Evolutionary conservation across 192 early-diverging fungal species (phyloP), one percentile per base, ranked within the genome.

Genomic region (Coemansia sp.): DNA sequence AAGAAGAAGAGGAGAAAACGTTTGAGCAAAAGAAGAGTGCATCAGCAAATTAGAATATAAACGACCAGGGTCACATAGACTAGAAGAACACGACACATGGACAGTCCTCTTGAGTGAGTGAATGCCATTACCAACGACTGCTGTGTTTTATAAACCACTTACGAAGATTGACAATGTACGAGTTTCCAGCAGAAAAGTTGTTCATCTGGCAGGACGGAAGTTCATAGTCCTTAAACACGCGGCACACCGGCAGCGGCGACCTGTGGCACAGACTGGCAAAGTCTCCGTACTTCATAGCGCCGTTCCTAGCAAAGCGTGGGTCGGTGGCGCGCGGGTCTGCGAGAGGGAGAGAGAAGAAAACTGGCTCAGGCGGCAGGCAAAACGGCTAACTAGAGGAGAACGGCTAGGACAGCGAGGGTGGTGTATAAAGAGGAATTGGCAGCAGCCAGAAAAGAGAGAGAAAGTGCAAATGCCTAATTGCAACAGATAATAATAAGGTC

Each of bases 261-360:
- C 76, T 76, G 67, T 79, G 67, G 68, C 81, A 83, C 55, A 83
- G 70, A 16, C 65, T 75, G 43, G 69, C 60, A 76, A 83, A 83
- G 72, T 83, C 81, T 61, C 81, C 81, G 71, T 78, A 83, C 52
- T 73, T 72, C 81, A 83, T 83, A 18, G 66, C 57, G 62, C 66
- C 43, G 68, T 49, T 66, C 54, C 57, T 39, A 54, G 26, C 51
- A 32, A 15, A 26, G 26, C 51, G 19, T 54, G 51, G 51, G 51
- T 54, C 58, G 40, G 65, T 57, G 22, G 64, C 51, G 51, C 51
- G 51, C 12, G 4, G 5, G 22, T 26, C 21, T 26, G 9, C 19
- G 9, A 12, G 15, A 22, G 15, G 40, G 9, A 12, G 15, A 22
- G 15, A 46, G 55, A 61, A 62, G 61, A 13, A 69, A 67, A 26